phyloP scores from a whole-genome alignment of 306 rosid species.

The Quercus bicolor region DNA sequence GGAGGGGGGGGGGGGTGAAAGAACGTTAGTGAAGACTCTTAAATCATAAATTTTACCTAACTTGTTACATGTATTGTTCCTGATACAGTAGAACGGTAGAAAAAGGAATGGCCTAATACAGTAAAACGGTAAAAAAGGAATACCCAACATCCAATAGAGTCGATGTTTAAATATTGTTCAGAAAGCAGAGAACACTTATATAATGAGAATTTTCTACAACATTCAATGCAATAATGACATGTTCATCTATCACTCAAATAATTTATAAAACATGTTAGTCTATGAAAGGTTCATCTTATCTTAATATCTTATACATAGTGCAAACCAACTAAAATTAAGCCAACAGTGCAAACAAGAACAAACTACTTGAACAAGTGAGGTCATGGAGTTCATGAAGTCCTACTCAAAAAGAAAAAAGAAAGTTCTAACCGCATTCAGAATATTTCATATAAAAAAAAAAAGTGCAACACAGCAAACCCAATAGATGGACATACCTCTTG shows the following conservation, averaged over 20 bases:
- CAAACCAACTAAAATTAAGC: not conserved
- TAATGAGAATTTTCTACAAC: not conserved
- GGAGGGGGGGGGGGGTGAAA: not conserved
- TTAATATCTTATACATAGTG: not conserved
- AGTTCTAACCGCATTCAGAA: not conserved
- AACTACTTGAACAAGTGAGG: not conserved
- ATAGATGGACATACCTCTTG: constrained; percentile 62
- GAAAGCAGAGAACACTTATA: too few species aligned
- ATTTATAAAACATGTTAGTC: not conserved
- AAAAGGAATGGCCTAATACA: not conserved
- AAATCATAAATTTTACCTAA: not conserved
- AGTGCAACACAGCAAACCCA: not conserved
- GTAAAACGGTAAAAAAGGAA: not conserved
- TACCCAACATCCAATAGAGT: not conserved
- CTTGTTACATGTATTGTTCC: not conserved
- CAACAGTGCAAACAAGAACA: not conserved
- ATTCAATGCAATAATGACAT: not conserved
- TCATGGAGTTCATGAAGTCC: not conserved
- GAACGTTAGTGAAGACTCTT: not conserved
- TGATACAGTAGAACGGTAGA: not conserved
- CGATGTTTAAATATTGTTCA: too few species aligned
- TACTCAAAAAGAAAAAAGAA: not conserved
- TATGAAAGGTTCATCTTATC: not conserved
- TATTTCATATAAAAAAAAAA: not conserved
- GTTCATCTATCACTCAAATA: not conserved